Evolutionary conservation across 805 yeast species (phyloP), one percentile per base, ranked within the genome.

Genomic region (Wickerhamiella sorbophila): DNA sequence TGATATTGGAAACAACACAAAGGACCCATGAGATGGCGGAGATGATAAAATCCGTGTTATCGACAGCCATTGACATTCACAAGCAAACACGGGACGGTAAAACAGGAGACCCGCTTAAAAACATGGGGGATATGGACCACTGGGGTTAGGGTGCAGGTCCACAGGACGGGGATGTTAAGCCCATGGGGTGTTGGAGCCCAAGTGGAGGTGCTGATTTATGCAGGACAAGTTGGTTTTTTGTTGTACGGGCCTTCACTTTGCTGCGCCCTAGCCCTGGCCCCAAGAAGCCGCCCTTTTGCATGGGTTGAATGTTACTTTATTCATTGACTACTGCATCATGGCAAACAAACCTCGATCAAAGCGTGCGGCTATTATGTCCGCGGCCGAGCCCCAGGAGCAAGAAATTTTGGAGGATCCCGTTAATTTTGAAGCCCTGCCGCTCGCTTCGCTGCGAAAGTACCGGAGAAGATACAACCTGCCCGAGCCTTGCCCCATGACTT

Each of bases 381-480:
- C 19, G n/a, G 24, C 37, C 9, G 37, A 34, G 27, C 37, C 24
- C 4, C 15, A 24, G 4, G 24, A 34, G 5, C 24, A 34, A 10
- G 37, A 34, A 17, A n/a, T 36, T 8, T 3, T 12, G 21, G 18
- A 6, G 2, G 48, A 46, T 12, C 48, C 51, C 1, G 50, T 82
- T 44, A 91, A 86, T 58, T 85, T 87, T 52, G 73, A 69, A 33
- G 58, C 69, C 1, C 69, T 81, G 45, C 74, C 84, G 3, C 72
- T 72, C 34, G 69, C 65, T 0, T 69, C 76, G n/a, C 65, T 88
- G 39, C 70, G 91, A 43, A 73, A 70, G 41, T 91, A 88, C 65
- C 70, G 77, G 48, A 70, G 67, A 39, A 65, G 71, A 39, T 79
- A 77, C 58, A 66, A 65, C 31, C 64, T 84, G 40, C 63, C 68